Base-by-base conservation (phyloP, 257 asterid genomes). In the Fraxinus americana region DNA sequence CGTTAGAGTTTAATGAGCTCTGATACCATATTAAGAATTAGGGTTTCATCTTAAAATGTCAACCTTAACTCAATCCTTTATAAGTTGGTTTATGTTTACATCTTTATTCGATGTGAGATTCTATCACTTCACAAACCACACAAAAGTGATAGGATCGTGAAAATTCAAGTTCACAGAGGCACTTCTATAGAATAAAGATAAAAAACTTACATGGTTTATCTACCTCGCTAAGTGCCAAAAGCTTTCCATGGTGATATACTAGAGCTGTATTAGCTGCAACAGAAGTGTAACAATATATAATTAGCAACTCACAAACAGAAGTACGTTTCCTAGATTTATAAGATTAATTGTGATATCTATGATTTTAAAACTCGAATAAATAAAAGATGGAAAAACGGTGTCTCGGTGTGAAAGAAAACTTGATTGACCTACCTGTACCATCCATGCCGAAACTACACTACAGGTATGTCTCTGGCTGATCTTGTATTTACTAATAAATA, bases 191-290 rank as follows among this genome's bases (percentile, higher is more conserved):
- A 29, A 69, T 75, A 36, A 77, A 57, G 38, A 43, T 21, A 39
- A 23, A 59, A 63, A 78, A 82, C 91, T 88, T 89, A 95, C 99
- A 95, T 82, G 99, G 99, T 87, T 95, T 95, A 85, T 95, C 98
- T 36, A 71, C 98, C 87, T 95, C 99, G 38, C 82, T 78, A 80
- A 95, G 99, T 61, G 98, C 99, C 89, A 92, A 83, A 77, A 95
- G 98, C 90, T 93, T 91, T 83, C 96, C 96, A 38, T 95, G 91
- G 87, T 95, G 99, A 88, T 93, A 95, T 79, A 90, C 71, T 52
- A 95, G 78, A 75, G 98, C 98, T 34, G 99, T 95, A 86, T 95
- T 95, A 80, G 94, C 99, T 95, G 96, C 71, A 88, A 87, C 78
- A 76, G 68, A 54, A 84, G 38, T 65, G 74, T 25, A 83, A 80